Base-by-base conservation (phyloP, 352 stramenopile genomes). In the Phytopythium kandeliae region DNA sequence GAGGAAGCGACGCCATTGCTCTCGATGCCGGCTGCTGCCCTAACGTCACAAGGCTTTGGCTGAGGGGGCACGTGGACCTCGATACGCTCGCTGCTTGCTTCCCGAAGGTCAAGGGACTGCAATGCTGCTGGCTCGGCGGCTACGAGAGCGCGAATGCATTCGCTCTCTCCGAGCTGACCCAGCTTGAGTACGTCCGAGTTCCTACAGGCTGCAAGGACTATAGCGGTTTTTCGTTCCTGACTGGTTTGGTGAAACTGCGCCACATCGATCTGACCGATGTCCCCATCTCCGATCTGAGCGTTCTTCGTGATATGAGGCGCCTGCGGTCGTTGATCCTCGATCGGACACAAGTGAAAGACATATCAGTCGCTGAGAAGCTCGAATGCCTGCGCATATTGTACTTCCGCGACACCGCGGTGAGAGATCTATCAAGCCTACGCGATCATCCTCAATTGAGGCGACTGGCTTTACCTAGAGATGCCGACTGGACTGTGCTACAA, bases 201-300 rank as follows among this genome's bases (percentile, higher is more conserved):
- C 47, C 47, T 12, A 7, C 11, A 2, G 33, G 34, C 0, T 42
- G 17, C 22, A 10, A 22, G 0, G 21, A 42, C 24, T 53, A 42
- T 34, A 3, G 26, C 16, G 15, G 33, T 22, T 53, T 53, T 16
- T 53, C 33, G 8, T 53, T 53, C 34, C 47, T 53, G 4, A 11
- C 24, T 5, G 31, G 21, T 3, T 24, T 53, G 22, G n/a, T 17
- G 8, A 33, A 25, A 15, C 19, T 53, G 31, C 31, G 34, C 6
- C 24, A 44, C 16, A 6, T 53, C 22, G 21, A 44, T n/a, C n/a
- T 53, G 21, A 25, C 21, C 3, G 47, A 53, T 16, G 21, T 53
- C 33, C 47, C 47, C 8, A 43, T 53, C 13, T 44, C 47, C 0
- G 47, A 53, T 21, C 12, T 53, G 5, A 4, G 5, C 12, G 33